Evolutionary conservation across 768 basidiomycete genomes (phyloP), one percentile per base, ranked within the genome.

Genomic region (Lactarius sp.): DNA sequence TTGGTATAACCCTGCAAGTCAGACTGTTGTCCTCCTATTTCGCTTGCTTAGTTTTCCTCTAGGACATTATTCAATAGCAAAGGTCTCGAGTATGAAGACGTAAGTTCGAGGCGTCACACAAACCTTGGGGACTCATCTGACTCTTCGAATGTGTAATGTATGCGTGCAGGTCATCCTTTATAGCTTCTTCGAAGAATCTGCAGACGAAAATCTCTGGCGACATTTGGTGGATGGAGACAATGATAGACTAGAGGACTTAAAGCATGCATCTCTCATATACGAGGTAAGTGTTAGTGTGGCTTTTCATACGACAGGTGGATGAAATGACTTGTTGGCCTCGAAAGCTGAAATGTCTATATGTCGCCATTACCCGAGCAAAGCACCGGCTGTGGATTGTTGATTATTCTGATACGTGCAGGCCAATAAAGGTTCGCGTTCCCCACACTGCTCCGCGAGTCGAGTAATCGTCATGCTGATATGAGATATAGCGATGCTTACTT

Each of bases 381-480:
- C 85, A 84, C 60, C 85, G 87, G 56, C 69, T 90, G 6, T 87
- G 88, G 86, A 83, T 90, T 20, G 81, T 81, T 1, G 88, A 90
- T 5, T 71, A 83, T 31, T 85, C 83, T 79, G 73, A 72, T 6
- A 69, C 70, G 2, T 74, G 73, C 20, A 66, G 72, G 49, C 77
- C 78, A 42, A 70, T 86, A 4, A 75, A 80, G 54, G 78, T 76
- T 42, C 79, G 77, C 58, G 74, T 74, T 76, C 80, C 0, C 77
- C 71, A 5, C 75, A 71, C 42, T 3, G 6, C 5, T 58, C 39
- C 20, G 42, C 18, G 33, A 39, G 18, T 44, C 9, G 10, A 47
- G 8, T 8, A 22, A n/a, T 36, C 22, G 16, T 27, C 31, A 49
- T 7, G 44, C 46, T 12, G 13, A 33, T 14, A 27, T 9, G 52